Evolutionary conservation across 805 yeast species (phyloP).

Genomic region (Ogataea salicorniae): DNA sequence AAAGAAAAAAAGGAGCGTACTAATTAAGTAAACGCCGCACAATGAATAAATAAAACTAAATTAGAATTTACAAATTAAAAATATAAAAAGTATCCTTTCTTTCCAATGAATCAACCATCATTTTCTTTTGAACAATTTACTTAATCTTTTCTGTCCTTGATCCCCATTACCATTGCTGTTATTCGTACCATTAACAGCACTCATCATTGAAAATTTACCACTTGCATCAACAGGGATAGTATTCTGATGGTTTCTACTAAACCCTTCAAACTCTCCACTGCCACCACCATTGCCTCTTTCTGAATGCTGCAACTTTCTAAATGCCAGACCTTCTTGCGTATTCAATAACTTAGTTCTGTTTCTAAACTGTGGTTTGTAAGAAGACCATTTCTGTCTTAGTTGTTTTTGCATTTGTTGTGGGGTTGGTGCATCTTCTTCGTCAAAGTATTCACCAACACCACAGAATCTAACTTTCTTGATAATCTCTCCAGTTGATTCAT

Average conservation of each 20-base stretch:
- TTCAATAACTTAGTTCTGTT: constrained; percentile 27
- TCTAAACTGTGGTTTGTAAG: constrained; percentile 28
- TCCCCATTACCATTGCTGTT: constrained; percentile 1
- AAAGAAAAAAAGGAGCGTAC: too few species aligned
- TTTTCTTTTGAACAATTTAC: constrained; percentile 27
- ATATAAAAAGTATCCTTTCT: background rate
- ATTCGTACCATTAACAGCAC: constrained; percentile 15
- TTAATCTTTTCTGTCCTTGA: constrained; percentile 16
- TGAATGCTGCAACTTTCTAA: constrained; percentile 23
- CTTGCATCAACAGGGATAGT: constrained; percentile 19
- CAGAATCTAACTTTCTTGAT: constrained; percentile 45
- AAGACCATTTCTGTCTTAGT: constrained; percentile 31
- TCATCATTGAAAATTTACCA: constrained; percentile 31
- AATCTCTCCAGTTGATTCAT: constrained; percentile 12
- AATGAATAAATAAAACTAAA: too few species aligned
- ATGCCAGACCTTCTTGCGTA: constrained; percentile 34
- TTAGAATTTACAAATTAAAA: too few species aligned
- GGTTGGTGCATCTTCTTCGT: constrained; percentile 53
- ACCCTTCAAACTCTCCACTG: constrained; percentile 21
- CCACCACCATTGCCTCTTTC: background rate
- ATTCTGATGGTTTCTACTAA: constrained; percentile 12
- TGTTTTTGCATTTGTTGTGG: constrained; percentile 32
- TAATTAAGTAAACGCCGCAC: too few species aligned
- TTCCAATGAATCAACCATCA: constrained; percentile 1
- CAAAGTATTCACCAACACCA: constrained; percentile 47